Percentiles rank a stretch among this genome's conserved stretches.
Evolutionary conservation across 306 rosid species (phyloP).

Genomic region (Quercus wislizeni): DNA sequence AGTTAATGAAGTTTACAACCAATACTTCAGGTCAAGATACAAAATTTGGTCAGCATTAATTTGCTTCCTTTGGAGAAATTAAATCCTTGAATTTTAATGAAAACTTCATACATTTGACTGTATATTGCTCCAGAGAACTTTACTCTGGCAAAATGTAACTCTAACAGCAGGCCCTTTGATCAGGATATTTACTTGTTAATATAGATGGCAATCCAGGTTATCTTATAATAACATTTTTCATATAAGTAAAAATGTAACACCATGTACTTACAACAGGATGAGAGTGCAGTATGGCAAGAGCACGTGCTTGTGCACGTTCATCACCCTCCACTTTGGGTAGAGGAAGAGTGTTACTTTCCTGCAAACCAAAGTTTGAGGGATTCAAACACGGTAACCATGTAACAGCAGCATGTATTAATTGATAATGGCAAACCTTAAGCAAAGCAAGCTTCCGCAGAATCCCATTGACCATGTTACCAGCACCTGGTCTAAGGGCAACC

Average conservation of each 20-base stretch:
- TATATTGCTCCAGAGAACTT: neutral
- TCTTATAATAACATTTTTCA: slow-evolving; percentile 10
- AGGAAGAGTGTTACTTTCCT: slow-evolving; percentile 71
- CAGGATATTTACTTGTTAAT: neutral
- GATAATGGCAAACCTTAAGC: slow-evolving; percentile 53
- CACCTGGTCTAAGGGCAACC: slow-evolving; percentile 87
- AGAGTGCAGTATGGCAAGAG: slow-evolving; percentile 76
- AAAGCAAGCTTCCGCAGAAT: slow-evolving; percentile 71
- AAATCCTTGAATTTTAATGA: neutral
- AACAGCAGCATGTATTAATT: slow-evolving; percentile 3
- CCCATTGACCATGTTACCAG: slow-evolving; percentile 91
- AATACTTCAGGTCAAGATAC: neutral
- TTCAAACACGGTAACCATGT: slow-evolving; percentile 2
- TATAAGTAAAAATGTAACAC: slow-evolving; percentile 1
- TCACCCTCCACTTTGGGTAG: slow-evolving; percentile 83
- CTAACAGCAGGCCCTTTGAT: neutral
- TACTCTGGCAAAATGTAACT: neutral
- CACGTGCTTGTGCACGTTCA: slow-evolving; percentile 80
- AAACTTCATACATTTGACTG: neutral
- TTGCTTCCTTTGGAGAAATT: neutral
- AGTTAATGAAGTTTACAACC: neutral
- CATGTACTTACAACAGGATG: slow-evolving; percentile 77
- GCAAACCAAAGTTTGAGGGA: slow-evolving; percentile 32
- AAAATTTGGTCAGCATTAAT: neutral
- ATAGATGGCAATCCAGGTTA: neutral